Percentiles rank a stretch among this genome's conserved stretches.
Conservation (phyloP, 192 early-diverging fungal species). For the Cladochytrium replicatum region DNA sequence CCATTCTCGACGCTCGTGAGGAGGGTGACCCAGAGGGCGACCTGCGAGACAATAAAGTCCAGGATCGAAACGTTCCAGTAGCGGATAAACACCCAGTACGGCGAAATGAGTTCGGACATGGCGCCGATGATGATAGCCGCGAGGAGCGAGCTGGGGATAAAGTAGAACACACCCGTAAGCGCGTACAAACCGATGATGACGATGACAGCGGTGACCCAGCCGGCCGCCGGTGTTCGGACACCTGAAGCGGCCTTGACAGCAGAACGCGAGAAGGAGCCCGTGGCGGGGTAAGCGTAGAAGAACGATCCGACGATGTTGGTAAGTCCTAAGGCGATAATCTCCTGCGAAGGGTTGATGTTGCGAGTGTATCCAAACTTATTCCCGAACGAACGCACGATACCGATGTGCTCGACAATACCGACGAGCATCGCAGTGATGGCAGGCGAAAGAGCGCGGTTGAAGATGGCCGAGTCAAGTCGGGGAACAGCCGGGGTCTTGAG, state of each 20-base stretch:
- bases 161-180: slow-evolving; percentile 77
- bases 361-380: slow-evolving; percentile 65
- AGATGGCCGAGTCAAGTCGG: slow-evolving; percentile 3
- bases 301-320: slow-evolving; percentile 80
- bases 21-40: slow-evolving; percentile 48
- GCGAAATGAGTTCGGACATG: slow-evolving; percentile 67
- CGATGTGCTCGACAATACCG: slow-evolving; percentile 81
- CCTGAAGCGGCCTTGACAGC: slow-evolving; percentile 88
- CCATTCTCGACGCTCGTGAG: slow-evolving; percentile 64
- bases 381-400: slow-evolving; percentile 80
- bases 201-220: slow-evolving; percentile 64
- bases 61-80: slow-evolving; percentile 51
- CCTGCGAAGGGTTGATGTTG: slow-evolving; percentile 73
- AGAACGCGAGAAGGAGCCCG: slow-evolving; percentile 88
- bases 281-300: slow-evolving; percentile 78
- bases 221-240: slow-evolving; percentile 67
- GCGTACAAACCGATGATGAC: slow-evolving; percentile 75
- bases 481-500: slow-evolving; percentile 57
- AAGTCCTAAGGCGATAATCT: slow-evolving; percentile 79
- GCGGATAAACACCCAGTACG: slow-evolving; percentile 44
- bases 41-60: slow-evolving; percentile 42
- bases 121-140: slow-evolving; percentile 79
- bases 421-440: slow-evolving; percentile 61
- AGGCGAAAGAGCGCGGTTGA: slow-evolving; percentile 40
- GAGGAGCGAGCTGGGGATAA: slow-evolving; percentile 69